Percentiles rank a stretch among this genome's conserved stretches.
These are phyloP conservation scores for Rhizomucor pusillus DNA, from an alignment of 371 early-diverging fungal genomes.

Conservation along the genomic window DNA sequence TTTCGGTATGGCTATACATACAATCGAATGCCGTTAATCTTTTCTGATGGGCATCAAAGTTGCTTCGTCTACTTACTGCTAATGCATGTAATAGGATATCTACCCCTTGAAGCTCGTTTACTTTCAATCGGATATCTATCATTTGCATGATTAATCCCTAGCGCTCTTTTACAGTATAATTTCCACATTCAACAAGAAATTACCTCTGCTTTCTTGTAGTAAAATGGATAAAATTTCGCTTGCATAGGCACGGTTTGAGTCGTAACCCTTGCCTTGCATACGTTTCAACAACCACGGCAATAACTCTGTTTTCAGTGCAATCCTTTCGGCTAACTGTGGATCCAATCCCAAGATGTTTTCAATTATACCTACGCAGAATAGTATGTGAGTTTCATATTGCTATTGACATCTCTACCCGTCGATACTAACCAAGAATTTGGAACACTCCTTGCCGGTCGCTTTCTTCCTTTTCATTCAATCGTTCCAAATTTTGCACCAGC, in stretches of 20 bases:
- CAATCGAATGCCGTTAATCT: background rate
- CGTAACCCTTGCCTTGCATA: constrained; percentile 56
- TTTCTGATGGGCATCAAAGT: background rate
- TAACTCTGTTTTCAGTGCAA: constrained; percentile 63
- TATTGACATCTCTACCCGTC: background rate
- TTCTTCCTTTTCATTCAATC: constrained; percentile 76
- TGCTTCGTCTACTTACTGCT: constrained; percentile 35
- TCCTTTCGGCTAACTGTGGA: constrained; percentile 59
- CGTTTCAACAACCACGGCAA: constrained; percentile 75
- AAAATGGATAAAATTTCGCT: constrained; percentile 86
- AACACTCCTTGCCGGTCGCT: constrained; percentile 88
- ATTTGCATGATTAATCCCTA: background rate
- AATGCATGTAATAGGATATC: constrained; percentile 69
- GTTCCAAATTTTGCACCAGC: constrained; percentile 74
- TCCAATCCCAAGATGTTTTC: constrained; percentile 84
- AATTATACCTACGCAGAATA: constrained; percentile 67
- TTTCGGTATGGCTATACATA: constrained; percentile 54
- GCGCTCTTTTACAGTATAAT: background rate
- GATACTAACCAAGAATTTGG: constrained; percentile 63
- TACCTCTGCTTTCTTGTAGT: constrained; percentile 70
- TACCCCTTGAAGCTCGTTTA: constrained; percentile 66
- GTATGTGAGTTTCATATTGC: too few relatives aligned
- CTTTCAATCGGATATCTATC: constrained; percentile 61
- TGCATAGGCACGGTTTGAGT: constrained; percentile 83
- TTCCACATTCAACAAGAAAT: background rate